Evolutionary conservation across 768 basidiomycete species (phyloP).

Genomic region (Mycena kentingensis): DNA sequence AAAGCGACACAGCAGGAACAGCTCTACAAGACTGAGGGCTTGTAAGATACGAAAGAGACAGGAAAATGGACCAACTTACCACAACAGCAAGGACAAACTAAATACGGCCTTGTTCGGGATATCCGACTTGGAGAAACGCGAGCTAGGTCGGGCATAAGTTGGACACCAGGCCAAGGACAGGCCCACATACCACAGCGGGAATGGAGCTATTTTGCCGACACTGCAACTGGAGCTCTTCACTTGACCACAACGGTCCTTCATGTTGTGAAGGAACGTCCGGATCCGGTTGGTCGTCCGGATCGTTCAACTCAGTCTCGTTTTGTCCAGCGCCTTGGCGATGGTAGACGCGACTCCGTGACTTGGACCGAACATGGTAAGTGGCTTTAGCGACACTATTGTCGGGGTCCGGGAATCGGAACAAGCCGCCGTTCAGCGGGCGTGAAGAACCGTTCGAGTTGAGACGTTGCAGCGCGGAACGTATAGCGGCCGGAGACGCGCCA

Average conservation of each 20-base stretch:
- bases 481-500: conserved; percentile 15
- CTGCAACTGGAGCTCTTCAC: conserved; percentile 80
- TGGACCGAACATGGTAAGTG: conserved; percentile 55
- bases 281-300: conserved; percentile 28
- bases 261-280: conserved; percentile 35
- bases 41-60: not conserved
- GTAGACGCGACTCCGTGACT: conserved; percentile 72
- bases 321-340: conserved; percentile 64
- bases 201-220: conserved; percentile 92
- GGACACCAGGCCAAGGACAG: too few relatives aligned
- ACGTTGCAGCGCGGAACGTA: conserved; percentile 36
- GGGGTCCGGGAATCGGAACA: conserved; percentile 22
- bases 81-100: conserved; percentile 15
- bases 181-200: conserved; percentile 67
- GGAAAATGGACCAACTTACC: conserved; percentile 15
- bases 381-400: conserved; percentile 17
- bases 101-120: conserved; percentile 39
- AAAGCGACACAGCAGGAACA: conserved; percentile 5
- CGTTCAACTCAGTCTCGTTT: conserved; percentile 58
- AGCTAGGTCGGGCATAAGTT: too few relatives aligned
- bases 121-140: conserved; percentile 57
- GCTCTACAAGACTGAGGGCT: not conserved
- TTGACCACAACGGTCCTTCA: conserved; percentile 66
- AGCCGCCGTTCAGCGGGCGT: conserved; percentile 19
- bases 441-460: conserved; percentile 24